These are phyloP conservation scores for Amaranthus hypochondriacus DNA, from an alignment of 148 eudicot genomes.

Conservation along the genomic window DNA sequence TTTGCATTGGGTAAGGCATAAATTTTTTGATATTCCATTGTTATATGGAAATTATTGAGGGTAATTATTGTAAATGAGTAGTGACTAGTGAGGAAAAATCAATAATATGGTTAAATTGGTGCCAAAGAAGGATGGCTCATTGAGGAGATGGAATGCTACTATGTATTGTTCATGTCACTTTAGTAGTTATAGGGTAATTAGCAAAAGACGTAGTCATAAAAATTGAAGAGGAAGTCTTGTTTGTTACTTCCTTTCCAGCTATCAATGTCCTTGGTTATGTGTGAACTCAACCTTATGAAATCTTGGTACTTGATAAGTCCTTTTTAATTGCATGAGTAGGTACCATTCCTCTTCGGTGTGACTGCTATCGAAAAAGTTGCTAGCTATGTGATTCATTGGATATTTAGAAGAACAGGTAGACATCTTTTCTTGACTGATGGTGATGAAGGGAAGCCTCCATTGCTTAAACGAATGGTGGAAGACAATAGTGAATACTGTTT, in stretches of 20 bases:
- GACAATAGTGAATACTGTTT: conserved; percentile 60
- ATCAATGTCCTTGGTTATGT: background rate
- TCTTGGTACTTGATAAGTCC: conserved; percentile 4
- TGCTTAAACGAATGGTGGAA: conserved; percentile 84
- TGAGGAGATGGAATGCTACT: no score
- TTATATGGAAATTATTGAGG: no score
- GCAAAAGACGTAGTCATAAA: no score
- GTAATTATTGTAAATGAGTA: no score
- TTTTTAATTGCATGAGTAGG: conserved; percentile 34
- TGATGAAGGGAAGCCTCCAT: conserved; percentile 78
- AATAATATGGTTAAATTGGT: no score
- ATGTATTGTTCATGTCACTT: no score
- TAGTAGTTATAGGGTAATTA: no score
- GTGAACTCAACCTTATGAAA: background rate
- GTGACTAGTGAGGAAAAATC: no score
- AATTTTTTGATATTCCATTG: no score
- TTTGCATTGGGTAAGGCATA: no score
- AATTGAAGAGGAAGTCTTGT: background rate
- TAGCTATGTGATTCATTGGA: conserved; percentile 66
- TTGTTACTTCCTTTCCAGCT: background rate
- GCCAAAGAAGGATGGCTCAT: no score
- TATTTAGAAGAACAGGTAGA: conserved; percentile 87
- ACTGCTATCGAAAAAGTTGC: conserved; percentile 76
- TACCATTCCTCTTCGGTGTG: conserved; percentile 89
- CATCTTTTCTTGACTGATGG: conserved; percentile 88